Percentiles rank a stretch among this genome's conserved stretches.
These are phyloP conservation scores for Dactylis glomerata DNA, from an alignment of 176 grass and related monocot genomes.

Conservation along the genomic window DNA sequence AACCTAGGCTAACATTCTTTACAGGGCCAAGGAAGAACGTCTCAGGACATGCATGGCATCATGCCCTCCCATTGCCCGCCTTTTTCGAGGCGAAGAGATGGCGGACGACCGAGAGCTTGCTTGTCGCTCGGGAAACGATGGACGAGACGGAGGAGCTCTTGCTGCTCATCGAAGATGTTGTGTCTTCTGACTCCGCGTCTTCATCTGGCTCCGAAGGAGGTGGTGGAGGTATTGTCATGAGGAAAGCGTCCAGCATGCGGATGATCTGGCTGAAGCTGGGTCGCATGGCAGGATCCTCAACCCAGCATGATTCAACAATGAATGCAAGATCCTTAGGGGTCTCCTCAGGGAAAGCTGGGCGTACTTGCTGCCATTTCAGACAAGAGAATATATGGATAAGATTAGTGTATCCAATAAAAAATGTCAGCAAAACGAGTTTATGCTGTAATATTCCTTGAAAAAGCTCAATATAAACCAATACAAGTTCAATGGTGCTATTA, in stretches of 20 bases:
- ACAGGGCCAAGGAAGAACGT: constrained; percentile 39
- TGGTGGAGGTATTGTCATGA: constrained; percentile 44
- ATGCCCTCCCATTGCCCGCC: constrained; percentile 61
- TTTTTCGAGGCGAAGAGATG: constrained; percentile 95
- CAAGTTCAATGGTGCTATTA: not conserved
- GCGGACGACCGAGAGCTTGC: constrained; percentile 90
- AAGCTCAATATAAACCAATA: not conserved
- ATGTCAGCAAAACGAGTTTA: not conserved
- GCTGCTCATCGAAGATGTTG: constrained; percentile 35
- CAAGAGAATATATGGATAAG: not conserved
- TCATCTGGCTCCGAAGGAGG: constrained; percentile 30
- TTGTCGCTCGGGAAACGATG: constrained; percentile 58
- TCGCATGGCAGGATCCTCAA: constrained; percentile 79
- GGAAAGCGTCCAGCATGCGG: constrained; percentile 86
- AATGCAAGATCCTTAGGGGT: constrained; percentile 74
- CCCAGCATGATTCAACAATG: constrained; percentile 92
- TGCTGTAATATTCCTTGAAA: not conserved
- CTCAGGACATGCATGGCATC: constrained; percentile 35
- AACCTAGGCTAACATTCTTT: constrained; percentile 59
- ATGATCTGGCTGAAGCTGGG: constrained; percentile 97
- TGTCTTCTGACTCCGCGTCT: constrained; percentile 35
- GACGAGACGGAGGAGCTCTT: constrained; percentile 61
- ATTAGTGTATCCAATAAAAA: constrained; percentile 1
- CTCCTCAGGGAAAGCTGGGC: constrained; percentile 69
- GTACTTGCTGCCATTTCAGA: constrained; percentile 63